These are phyloP conservation scores for Hibiscus trionum DNA, from an alignment of 345 rosid genomes.

Conservation along the genomic window DNA sequence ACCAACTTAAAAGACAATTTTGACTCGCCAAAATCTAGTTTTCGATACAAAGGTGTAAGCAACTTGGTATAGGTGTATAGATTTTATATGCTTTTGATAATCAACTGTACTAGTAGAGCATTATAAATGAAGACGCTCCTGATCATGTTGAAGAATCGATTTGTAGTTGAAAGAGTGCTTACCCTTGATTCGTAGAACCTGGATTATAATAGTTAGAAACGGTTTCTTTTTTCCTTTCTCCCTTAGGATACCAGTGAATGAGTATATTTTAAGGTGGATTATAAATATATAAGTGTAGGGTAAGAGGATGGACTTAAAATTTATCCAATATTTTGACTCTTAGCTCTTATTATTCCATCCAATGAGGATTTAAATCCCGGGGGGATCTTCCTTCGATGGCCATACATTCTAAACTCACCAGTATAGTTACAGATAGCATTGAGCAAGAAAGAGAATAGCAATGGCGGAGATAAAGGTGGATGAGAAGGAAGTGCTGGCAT, in stretches of 20 bases:
- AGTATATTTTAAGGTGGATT: not conserved
- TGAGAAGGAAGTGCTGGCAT: slow-evolving; percentile 58
- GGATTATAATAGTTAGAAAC: not conserved
- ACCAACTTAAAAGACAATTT: not conserved
- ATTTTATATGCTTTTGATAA: too few relatives aligned
- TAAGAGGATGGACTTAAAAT: not conserved
- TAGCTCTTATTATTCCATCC: not conserved
- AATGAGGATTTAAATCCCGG: not conserved
- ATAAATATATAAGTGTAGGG: not conserved
- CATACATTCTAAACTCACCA: not conserved
- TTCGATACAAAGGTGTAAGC: not conserved
- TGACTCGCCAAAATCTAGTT: not conserved
- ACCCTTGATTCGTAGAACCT: not conserved
- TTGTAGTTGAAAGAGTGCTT: not conserved
- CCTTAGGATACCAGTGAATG: not conserved
- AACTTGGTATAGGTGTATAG: not conserved
- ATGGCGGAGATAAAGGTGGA: slow-evolving; percentile 24
- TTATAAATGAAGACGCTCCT: not conserved
- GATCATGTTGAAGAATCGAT: not conserved
- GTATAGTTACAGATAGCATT: not conserved
- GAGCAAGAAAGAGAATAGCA: not conserved
- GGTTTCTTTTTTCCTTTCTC: not conserved
- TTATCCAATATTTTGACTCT: not conserved
- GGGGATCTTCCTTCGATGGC: not conserved
- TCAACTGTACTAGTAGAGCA: not conserved